Evolutionary conservation across 2,329 filamentous ascomycete species (phyloP), one percentile per base, ranked within the genome.

Genomic region (Penicillium verrucosum): DNA sequence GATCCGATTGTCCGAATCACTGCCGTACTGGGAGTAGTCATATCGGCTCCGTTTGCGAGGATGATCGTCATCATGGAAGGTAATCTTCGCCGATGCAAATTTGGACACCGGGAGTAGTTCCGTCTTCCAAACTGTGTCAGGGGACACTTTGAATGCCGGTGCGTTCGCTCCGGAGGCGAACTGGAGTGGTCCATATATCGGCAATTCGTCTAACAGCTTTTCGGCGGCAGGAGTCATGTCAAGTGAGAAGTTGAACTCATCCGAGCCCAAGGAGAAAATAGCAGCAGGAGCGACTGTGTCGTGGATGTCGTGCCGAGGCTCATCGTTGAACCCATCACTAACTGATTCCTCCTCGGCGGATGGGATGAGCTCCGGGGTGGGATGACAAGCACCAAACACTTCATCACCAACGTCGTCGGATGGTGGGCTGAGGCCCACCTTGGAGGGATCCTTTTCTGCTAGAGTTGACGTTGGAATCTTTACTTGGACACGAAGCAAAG

Each of bases 31-130:
- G 40, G 83, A 81, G 65, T 95, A 94, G 54, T 89, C 83, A 66
- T 88, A 97, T n/a, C 93, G 85, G 65, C 90, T 92, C 55, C 86
- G 86, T 74, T 92, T 96, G 50, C 80, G 81, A 0, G 86, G 86
- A 9, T 89, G 88, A 2, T 84, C 83, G 40, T 83, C 81, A 4
- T 83, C 78, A 12, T 82, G 81, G 18, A 95, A 82, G 27, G 86
- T 84, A 72, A 97, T 86, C 63, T 90, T 89, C 9, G 90, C 89
- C 57, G 89, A 86, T 0, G 92, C 88, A 70, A 89, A 96, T 71
- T 92, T 96, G 67, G 90, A 96, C 3, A 97, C 82, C 2, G 91
- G 89, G 16, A 95, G 77, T 40, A 92, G 86, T n/a, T 89, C 85
- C 5, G 86, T 84, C 69, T 84, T 87, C 89, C 89, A 93, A 36